Evolutionary conservation across 805 yeast genomes (phyloP), one percentile per base, ranked within the genome.

Genomic region (Starmerella gropengiesseri): DNA sequence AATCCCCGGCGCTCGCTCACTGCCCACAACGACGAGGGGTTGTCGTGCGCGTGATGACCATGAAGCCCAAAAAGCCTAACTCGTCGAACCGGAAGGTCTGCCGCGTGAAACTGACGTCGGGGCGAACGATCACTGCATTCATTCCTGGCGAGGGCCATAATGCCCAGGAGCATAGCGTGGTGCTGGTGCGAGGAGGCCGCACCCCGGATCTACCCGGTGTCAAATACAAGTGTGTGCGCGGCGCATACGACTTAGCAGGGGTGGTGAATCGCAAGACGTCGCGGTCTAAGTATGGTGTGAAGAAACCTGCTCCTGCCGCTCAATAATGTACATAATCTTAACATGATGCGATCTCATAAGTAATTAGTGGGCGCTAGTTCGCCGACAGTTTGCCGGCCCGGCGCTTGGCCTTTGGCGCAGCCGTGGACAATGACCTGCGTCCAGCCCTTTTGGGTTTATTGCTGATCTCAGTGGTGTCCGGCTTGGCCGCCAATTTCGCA

Each of bases 81-180:
- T 89, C 97, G 33, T 96, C 99, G 16, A 89, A 87, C 66, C 75
- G 99, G 66, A 91, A 91, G 63, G 95, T 93, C 36, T 86, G 94
- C 50, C 81, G 97, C 68, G 97, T 91, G 18, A 75, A 94, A 64
- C 70, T 91, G 48, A 74, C 94, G 9, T 89, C 83, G 56, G 98
- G 97, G 21, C 80, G 78, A 51, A 78, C 83, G 38, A 74, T 91
- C 14, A 78, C 89, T 35, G 95, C 95, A 1, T 87, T 86, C 61
- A 91, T 91, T 45, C 95, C 96, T 13, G 99, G 99, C 43, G 96
- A 91, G 60, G 98, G 99, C 17, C 98, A 91, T 64, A 91, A 91
- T 59, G 67, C 94, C 18, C 97, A 91, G 67, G 99, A 91, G 62
- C 99, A 91, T 66, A 83, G 93, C 57, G 93, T 91, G 40, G 97